Evolutionary conservation across 192 early-diverging fungal genomes (phyloP).

Genomic region (Cetraspora pellucida): DNA sequence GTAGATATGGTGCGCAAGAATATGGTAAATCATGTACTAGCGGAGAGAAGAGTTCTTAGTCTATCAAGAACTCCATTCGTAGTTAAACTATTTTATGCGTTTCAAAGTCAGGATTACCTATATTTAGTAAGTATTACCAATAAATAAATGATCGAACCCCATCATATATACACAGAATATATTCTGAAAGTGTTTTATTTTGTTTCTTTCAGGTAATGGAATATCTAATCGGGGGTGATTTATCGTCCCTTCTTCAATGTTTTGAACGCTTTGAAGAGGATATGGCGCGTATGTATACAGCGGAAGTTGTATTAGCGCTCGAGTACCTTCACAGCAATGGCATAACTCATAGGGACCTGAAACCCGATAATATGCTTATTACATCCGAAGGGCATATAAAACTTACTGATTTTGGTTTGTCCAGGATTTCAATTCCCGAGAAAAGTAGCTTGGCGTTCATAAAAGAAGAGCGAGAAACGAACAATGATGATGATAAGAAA

Average conservation of each 20-base stretch:
- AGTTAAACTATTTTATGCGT: conserved; percentile 91
- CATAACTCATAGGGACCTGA: conserved; percentile 86
- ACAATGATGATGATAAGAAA: conserved; percentile 35
- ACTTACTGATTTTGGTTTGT: conserved; percentile 94
- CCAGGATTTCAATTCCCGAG: conserved; percentile 72
- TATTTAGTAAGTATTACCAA: conserved; percentile 65
- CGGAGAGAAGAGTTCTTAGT: conserved; percentile 83
- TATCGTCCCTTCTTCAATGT: conserved; percentile 72
- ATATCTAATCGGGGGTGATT: conserved; percentile 87
- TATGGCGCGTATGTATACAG: conserved; percentile 86
- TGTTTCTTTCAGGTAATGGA: conserved; percentile 78
- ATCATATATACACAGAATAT: conserved; percentile 11
- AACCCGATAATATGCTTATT: conserved; percentile 85
- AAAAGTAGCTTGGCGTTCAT: conserved; percentile 42
- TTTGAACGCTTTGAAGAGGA: conserved; percentile 79
- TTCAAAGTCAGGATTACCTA: conserved; percentile 84
- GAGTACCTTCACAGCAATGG: conserved; percentile 90
- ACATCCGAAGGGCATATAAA: conserved; percentile 90
- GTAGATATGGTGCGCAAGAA: conserved; percentile 95
- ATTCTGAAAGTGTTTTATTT: neutral
- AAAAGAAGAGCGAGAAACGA: conserved; percentile 31
- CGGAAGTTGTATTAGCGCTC: conserved; percentile 86
- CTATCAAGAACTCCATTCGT: conserved; percentile 82
- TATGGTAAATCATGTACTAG: conserved; percentile 90
- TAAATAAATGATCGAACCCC: neutral